Evolutionary conservation across 2,329 filamentous ascomycete genomes (phyloP).

Genomic region (Trichoderma endophyticum): DNA sequence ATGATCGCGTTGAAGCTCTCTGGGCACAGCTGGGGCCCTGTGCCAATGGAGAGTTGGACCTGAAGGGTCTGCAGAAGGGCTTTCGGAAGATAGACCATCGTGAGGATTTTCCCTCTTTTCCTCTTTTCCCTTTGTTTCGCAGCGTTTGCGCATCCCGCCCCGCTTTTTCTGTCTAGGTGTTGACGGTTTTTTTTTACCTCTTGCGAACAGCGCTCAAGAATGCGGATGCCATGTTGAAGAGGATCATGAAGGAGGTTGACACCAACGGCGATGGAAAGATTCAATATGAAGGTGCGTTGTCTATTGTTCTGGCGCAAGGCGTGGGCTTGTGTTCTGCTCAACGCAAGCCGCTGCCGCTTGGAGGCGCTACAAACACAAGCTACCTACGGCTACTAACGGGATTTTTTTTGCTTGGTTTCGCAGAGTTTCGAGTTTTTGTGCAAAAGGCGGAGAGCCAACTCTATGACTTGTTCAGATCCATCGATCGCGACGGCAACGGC

Average conservation of each 20-base stretch:
- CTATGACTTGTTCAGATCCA: conserved; percentile 74
- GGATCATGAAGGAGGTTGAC: conserved; percentile 80
- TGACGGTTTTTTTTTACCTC: not conserved
- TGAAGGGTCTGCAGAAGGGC: conserved; percentile 79
- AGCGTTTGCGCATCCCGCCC: not conserved
- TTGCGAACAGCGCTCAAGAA: conserved; percentile 67
- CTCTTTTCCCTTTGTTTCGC: not conserved
- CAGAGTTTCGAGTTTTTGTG: conserved; percentile 89
- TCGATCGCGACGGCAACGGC: conserved; percentile 82
- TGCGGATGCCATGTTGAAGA: conserved; percentile 78
- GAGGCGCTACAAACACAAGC: not conserved
- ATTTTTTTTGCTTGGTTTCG: not conserved
- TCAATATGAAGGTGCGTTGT: conserved; percentile 73
- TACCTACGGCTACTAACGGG: conserved; percentile 11
- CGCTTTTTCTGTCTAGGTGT: not conserved
- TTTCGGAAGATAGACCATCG: conserved; percentile 88
- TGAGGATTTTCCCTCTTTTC: conserved; percentile 40
- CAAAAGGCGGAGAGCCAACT: conserved; percentile 83
- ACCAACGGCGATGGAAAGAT: conserved; percentile 85
- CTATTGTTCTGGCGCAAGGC: not conserved
- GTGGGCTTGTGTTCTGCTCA: not conserved
- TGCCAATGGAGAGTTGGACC: conserved; percentile 74
- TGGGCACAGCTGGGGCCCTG: conserved; percentile 80
- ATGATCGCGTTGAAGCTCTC: conserved; percentile 76
- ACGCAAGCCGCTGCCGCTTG: not conserved